Percentiles rank a stretch among this genome's conserved stretches.
Conservation (phyloP, 768 basidiomycete species). For the Suillus variegatus region DNA sequence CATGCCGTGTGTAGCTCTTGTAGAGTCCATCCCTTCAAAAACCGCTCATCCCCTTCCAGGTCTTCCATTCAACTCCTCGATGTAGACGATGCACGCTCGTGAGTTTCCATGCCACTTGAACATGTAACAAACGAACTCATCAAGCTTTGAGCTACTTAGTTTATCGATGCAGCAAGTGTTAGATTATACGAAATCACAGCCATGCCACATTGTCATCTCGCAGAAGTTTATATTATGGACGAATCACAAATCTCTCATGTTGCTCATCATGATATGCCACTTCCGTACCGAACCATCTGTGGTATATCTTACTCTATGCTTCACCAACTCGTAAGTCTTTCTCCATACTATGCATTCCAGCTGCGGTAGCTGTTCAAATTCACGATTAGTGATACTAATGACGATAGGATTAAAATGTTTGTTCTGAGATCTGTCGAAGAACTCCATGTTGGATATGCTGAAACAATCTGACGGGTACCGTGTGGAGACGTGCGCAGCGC, state of each 20-base stretch:
- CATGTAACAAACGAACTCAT: slow-evolving; percentile 17
- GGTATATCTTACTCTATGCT: no score
- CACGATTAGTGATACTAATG: background rate
- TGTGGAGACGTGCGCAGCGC: slow-evolving; percentile 3
- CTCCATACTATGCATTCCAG: no score
- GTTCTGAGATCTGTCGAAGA: slow-evolving; percentile 2
- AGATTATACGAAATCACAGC: no score
- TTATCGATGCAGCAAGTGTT: slow-evolving; percentile 12
- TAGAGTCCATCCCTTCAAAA: background rate
- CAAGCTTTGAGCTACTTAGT: slow-evolving; percentile 14
- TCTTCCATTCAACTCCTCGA: background rate
- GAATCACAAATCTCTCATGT: no score
- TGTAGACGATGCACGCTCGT: background rate
- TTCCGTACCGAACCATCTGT: no score
- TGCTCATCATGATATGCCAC: no score
- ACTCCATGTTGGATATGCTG: background rate
- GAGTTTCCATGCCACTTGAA: slow-evolving; percentile 15
- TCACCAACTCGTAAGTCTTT: no score
- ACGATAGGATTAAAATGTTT: slow-evolving; percentile 7
- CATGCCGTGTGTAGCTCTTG: background rate
- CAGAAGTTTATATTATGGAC: background rate
- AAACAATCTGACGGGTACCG: background rate
- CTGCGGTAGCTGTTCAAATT: background rate
- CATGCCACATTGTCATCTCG: no score
- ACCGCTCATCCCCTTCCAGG: background rate